Percentiles rank a stretch among this genome's conserved stretches.
These are phyloP conservation scores for Lasiodiplodia theobromae DNA, from an alignment of 2,329 filamentous ascomycete genomes.

Conservation along the genomic window DNA sequence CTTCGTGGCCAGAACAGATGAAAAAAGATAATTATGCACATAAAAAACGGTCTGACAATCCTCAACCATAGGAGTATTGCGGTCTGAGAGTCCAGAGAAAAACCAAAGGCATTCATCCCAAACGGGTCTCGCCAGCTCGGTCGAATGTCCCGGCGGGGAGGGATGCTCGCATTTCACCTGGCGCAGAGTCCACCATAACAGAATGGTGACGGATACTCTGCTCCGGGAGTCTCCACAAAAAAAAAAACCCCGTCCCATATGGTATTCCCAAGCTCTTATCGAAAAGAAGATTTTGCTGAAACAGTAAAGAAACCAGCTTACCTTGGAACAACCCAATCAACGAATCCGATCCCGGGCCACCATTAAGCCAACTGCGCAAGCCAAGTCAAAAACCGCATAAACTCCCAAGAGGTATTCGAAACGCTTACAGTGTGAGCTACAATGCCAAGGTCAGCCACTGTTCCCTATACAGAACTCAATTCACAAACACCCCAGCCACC, in stretches of 20 bases:
- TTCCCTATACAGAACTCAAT: too few relatives aligned
- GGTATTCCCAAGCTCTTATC: slow-evolving; percentile 2
- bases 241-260: too few relatives aligned
- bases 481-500: too few relatives aligned
- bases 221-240: not conserved
- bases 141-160: not conserved
- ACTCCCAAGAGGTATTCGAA: not conserved
- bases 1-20: not conserved
- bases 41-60: not conserved
- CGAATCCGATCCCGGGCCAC: slow-evolving; percentile 54
- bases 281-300: not conserved
- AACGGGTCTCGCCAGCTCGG: not conserved
- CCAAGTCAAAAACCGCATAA: not conserved
- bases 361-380: slow-evolving; percentile 17
- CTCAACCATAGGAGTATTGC: not conserved
- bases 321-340: slow-evolving; percentile 48
- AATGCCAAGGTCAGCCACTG: not conserved
- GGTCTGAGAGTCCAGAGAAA: not conserved
- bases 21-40: not conserved
- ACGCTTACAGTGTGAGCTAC: slow-evolving; percentile 21
- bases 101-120: not conserved
- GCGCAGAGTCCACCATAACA: not conserved
- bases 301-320: slow-evolving; percentile 33
- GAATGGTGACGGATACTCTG: not conserved
- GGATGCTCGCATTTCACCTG: not conserved